Evolutionary conservation across 1,284 basidiomycete species (phyloP), one percentile per base, ranked within the genome.

Genomic region (Coniophora puteana): DNA sequence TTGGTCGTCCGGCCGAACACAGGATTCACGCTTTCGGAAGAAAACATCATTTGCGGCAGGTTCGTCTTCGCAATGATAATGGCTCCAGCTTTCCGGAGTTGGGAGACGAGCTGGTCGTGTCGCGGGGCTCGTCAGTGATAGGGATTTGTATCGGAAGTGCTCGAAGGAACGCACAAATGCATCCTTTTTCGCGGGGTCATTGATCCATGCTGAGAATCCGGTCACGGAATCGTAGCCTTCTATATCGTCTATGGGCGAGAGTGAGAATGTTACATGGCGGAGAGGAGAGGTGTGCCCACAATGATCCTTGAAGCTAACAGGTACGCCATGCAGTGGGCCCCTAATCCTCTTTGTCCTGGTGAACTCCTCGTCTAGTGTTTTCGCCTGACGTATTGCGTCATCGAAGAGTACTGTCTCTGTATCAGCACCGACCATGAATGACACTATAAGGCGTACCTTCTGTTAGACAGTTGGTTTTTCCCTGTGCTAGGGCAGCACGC

Each of bases 1-100:
- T 93, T 91, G 22, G 67, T 65, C 0, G 88, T 80, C 10, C 72
- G 65, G 0, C 89, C 89, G 70, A 83, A 94, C 5, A 93, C 62
- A 2, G 89, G 87, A 56, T 94, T 94, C n/a, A 61, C 63, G 55
- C 89, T 90, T 61, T 95, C 92, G 52, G 92, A 93, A 3, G 85
- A 77, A 45, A 93, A 77, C 72, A 94, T 79, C 0, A 88, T 90
- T 63, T 93, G 85, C 3, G 80, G 76, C 14, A 87, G 71, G 56
- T 93, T 93, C 14, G 83, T 88, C 59, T 88, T 87, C 55, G 69
- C 74, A 46, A 85, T 72, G 4, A 74, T 68, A 22, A 79, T 57
- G 6, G 74, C 77, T 2, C 76, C 77, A 29, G 76, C 74, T 8
- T 57, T 59, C 29, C 66, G 62, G 40, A 78, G 62, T 40, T 62